Evolutionary conservation across 1,284 basidiomycete species (phyloP).

Genomic region (Erythrobasidium hasegawianum): DNA sequence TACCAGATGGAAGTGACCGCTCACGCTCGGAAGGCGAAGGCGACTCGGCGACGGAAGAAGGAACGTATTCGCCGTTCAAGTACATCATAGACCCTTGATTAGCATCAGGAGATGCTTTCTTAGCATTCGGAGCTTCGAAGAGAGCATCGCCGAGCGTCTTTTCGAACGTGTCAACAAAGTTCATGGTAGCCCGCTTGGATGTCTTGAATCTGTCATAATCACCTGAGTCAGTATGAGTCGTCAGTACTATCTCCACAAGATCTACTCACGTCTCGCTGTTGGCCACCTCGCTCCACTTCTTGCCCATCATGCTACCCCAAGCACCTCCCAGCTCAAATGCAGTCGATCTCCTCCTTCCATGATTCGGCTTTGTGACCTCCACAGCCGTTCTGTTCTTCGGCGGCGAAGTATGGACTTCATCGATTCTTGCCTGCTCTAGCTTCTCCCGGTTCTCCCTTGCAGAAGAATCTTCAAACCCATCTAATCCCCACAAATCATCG

Average conservation of each 20-base stretch:
- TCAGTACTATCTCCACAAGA: neutral
- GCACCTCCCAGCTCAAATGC: constrained; percentile 33
- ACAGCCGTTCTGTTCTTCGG: neutral
- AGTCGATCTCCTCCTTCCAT: constrained; percentile 25
- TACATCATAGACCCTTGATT: neutral
- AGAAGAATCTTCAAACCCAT: constrained; percentile 21
- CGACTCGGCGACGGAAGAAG: neutral
- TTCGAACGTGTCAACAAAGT: constrained; percentile 43
- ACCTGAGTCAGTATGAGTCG: neutral
- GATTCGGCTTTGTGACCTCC: constrained; percentile 3
- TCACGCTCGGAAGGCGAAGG: constrained; percentile 10
- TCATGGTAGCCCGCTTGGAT: constrained; percentile 38
- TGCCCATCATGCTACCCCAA: constrained; percentile 32
- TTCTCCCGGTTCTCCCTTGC: constrained; percentile 25
- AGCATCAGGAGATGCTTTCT: neutral
- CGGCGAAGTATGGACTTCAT: constrained; percentile 20
- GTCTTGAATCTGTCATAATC: constrained; percentile 35
- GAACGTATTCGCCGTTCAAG: constrained; percentile 21
- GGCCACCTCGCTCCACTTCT: constrained; percentile 28
- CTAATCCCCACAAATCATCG: constrained; percentile 24
- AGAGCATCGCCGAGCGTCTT: constrained; percentile 23
- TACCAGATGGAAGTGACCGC: constrained; percentile 21
- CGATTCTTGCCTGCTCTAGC: constrained; percentile 24
- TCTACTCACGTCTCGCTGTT: constrained; percentile 13
- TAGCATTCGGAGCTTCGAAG: constrained; percentile 11